A percentile compares a stretch with the other conserved stretches of the same genome.
Conservation (phyloP, 225 moss, liverwort and hornwort species). For the Pleurozium schreberi region DNA sequence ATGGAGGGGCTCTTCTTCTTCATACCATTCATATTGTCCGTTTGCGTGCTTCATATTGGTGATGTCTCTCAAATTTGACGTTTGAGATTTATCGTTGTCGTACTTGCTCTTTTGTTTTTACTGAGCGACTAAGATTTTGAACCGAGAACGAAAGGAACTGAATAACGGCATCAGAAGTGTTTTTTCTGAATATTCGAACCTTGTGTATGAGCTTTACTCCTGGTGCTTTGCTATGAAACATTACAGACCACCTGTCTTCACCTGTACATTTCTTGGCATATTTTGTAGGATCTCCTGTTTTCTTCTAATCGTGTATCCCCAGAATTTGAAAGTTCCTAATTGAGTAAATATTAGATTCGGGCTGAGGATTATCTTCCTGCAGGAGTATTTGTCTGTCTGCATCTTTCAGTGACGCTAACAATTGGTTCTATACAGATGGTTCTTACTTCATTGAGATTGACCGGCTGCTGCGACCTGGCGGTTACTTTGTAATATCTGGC, state of each 20-base stretch:
- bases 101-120: background rate
- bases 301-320: background rate
- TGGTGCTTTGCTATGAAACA: background rate
- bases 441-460: slow-evolving; percentile 42
- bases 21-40: background rate
- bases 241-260: background rate
- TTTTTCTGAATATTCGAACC: background rate
- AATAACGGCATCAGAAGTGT: background rate
- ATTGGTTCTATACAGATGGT: slow-evolving; percentile 28
- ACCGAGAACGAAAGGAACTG: background rate
- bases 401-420: background rate
- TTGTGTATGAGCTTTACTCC: background rate
- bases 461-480: slow-evolving; percentile 46
- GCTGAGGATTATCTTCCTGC: background rate
- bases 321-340: background rate
- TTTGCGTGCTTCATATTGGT: background rate
- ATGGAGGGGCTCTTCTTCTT: background rate
- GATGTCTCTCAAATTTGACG: background rate
- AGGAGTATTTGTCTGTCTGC: background rate
- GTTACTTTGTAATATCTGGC: slow-evolving; percentile 39
- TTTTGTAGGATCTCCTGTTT: background rate
- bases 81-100: background rate
- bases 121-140: background rate
- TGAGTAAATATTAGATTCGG: background rate
- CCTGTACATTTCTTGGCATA: background rate